Evolutionary conservation across 768 basidiomycete genomes (phyloP).

Genomic region (Erythrobasidium yunnanense): DNA sequence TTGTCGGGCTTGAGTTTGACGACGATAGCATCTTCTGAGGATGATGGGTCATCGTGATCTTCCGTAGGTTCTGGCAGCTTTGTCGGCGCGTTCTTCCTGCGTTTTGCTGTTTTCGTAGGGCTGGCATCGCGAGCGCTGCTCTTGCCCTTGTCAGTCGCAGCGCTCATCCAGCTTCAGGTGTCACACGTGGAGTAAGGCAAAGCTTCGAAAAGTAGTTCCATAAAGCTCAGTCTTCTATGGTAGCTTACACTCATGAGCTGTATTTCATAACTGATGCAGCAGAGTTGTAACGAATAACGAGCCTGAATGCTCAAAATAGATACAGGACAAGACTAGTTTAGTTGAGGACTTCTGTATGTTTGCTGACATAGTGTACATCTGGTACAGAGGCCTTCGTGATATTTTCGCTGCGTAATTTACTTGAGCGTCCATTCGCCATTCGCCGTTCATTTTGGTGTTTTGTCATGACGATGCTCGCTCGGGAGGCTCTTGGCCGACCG

Average conservation of each 20-base stretch:
- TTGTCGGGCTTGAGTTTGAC: constrained; percentile 12
- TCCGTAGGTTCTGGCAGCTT: background rate
- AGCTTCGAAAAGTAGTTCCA: background rate
- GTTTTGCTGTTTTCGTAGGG: background rate
- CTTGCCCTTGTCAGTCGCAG: background rate
- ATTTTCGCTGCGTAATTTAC: no score
- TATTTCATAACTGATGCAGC: no score
- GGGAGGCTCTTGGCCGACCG: no score
- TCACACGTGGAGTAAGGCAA: background rate
- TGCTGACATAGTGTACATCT: no score
- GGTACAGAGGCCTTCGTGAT: no score
- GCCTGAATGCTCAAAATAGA: no score
- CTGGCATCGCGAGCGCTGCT: background rate
- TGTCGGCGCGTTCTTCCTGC: constrained; percentile 22
- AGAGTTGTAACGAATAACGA: no score
- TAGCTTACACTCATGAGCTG: background rate
- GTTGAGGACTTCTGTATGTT: no score
- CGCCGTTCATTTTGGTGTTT: no score
- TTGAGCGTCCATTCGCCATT: no score
- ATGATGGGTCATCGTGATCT: background rate
- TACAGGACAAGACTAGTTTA: no score
- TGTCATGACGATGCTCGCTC: no score
- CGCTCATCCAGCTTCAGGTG: background rate
- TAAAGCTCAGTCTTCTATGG: background rate
- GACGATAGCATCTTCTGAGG: constrained; percentile 3